Evolutionary conservation across 108 stramenopile genomes (phyloP), one percentile per base, ranked within the genome.

Genomic region (Parietichytrium sp.): DNA sequence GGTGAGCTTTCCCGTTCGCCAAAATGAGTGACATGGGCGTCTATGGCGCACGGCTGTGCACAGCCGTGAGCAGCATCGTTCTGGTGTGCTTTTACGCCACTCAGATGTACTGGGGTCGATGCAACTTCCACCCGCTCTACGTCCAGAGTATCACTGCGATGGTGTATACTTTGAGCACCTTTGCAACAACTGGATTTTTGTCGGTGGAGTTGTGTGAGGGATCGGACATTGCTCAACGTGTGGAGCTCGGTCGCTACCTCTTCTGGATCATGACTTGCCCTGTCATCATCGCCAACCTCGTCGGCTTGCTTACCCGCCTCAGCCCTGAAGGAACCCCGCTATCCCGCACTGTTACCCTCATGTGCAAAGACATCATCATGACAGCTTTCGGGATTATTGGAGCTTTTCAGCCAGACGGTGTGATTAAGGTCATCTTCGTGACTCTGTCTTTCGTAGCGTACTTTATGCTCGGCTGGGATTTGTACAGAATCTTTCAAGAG

Each of bases 241-340:
- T n/a, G n/a, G n/a, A n/a, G n/a, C 10, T 72, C 33, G 61, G 61
- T 20, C 61, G 61, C 8, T 72, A 72, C 61, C 42, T 72, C 16
- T 72, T 72, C 61, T 72, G 61, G 61, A 72, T 72, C 38, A 72
- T 72, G 61, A 72, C 61, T 42, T 72, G 61, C 42, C 61, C 61
- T 7, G 61, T 72, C 38, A 72, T 72, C 42, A 72, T 72, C 3
- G 36, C 61, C 16, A 72, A 72, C 61, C 38, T 72, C 10, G 45
- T 45, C 61, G 45, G 36, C 20, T 42, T 72, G 6, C 61, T 72
- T 23, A 72, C 36, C 2, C 29, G 36, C 20, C 36, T 72, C 38
- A 72, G 38, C 29, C 61, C 61, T 6, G 61, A 72, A 23, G 61
- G 45, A 33, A 8, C 45, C 6, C 38, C 36, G 61, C 61, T 72